These are phyloP conservation scores for Scedosporium apiospermum DNA, from an alignment of 2,329 filamentous ascomycete species.

Conservation along the genomic window DNA sequence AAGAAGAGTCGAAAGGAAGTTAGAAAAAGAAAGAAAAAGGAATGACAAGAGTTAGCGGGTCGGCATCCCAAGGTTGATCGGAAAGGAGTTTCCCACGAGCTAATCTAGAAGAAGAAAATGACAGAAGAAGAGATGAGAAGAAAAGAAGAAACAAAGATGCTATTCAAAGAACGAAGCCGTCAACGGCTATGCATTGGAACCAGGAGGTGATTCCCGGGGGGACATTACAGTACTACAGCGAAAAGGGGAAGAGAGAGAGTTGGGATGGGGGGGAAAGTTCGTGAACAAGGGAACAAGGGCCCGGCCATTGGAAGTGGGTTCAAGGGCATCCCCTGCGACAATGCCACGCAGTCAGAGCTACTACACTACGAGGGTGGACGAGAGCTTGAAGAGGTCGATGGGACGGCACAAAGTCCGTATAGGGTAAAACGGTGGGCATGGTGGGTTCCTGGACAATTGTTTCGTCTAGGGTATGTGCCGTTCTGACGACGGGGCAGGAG, in stretches of 20 bases:
- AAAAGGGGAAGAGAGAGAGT: neutral
- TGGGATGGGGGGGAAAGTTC: constrained; percentile 3
- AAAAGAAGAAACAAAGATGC: constrained; percentile 9
- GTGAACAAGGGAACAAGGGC: constrained; percentile 1
- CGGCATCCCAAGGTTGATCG: constrained; percentile 8
- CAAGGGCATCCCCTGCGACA: neutral
- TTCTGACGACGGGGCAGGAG: neutral
- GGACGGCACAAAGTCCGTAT: neutral
- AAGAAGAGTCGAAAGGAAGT: constrained; percentile 8
- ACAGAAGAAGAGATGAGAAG: constrained; percentile 9
- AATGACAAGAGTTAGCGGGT: constrained; percentile 6
- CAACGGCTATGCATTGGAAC: constrained; percentile 2
- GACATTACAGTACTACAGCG: neutral
- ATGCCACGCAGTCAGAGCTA: neutral
- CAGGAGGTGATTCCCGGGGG: neutral
- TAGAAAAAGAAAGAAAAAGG: constrained; percentile 2
- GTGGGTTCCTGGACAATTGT: neutral
- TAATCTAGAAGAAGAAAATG: constrained; percentile 11
- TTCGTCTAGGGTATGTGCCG: neutral
- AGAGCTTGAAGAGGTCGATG: neutral
- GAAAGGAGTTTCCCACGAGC: neutral
- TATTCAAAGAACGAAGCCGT: constrained; percentile 8
- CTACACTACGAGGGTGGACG: neutral
- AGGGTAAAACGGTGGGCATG: neutral
- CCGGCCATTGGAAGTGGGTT: constrained; percentile 5